Evolutionary conservation across 1,284 basidiomycete species (phyloP), one percentile per base, ranked within the genome.

Genomic region (Heimioporus punctisporus): DNA sequence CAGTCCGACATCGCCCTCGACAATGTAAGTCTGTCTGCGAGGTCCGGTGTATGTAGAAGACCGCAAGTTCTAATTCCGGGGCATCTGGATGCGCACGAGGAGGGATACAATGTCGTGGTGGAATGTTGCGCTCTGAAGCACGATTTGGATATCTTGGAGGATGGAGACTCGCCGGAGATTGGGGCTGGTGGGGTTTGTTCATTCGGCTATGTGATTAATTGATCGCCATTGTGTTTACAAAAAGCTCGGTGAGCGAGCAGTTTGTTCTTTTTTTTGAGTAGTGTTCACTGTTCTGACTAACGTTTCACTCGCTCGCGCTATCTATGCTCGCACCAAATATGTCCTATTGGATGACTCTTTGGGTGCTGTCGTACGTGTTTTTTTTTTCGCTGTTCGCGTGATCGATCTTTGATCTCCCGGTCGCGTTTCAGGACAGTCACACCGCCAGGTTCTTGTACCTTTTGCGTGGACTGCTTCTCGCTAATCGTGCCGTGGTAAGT

Each of bases 371-470:
- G 80, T 82, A 59, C 30, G 59, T 48, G n/a, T n/a, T n/a, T n/a
- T 44, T 24, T n/a, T n/a, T n/a, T n/a, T 47, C 15, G 11, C 6
- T n/a, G n/a, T n/a, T n/a, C n/a, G n/a, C n/a, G n/a, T n/a, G n/a
- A n/a, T n/a, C n/a, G n/a, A n/a, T n/a, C n/a, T n/a, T n/a, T n/a
- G n/a, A n/a, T n/a, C n/a, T n/a, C n/a, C n/a, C n/a, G n/a, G n/a
- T n/a, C n/a, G n/a, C n/a, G n/a, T n/a, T n/a, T n/a, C n/a, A 86
- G 75, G 86, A 88, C 58, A 84, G 81, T 54, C 80, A 84, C 63
- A 87, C 85, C 2, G 77, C 85, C 4, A 78, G 82, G 17, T 76
- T 81, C 62, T 68, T 87, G 44, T 81, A 79, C 48, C 75, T 84
- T 15, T 63, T 88, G 49, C 72, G 72, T 4, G 86, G 86, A 0